Conservation (phyloP, 495 filamentous ascomycete species). For the Parachaetomium inaequale region DNA sequence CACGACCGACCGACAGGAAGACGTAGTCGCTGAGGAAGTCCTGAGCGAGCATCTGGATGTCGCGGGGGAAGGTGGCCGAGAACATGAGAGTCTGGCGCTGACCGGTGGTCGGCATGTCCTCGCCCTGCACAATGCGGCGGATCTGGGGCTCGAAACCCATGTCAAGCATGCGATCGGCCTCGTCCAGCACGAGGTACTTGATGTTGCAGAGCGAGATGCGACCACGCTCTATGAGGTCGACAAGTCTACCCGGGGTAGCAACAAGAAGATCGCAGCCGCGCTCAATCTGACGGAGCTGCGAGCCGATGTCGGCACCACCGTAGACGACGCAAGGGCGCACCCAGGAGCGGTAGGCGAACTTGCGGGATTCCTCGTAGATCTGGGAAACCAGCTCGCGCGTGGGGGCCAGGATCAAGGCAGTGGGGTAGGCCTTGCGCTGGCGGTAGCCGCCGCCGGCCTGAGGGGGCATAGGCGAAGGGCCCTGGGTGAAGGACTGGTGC, state of each 20-base stretch:
- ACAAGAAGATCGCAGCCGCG: constrained; percentile 96
- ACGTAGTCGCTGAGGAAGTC: constrained; percentile 99
- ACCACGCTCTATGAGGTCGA: constrained; percentile 96
- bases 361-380: constrained; percentile 96
- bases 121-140: constrained; percentile 93
- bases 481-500: constrained; percentile 88
- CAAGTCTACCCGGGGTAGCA: constrained; percentile 92
- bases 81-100: constrained; percentile 98
- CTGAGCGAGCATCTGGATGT: constrained; percentile 97
- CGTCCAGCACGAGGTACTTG: constrained; percentile 98
- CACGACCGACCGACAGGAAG: constrained; percentile 97
- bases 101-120: constrained; percentile 88
- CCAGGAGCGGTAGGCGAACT: constrained; percentile 98
- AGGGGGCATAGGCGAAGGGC: constrained; percentile 66
- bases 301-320: constrained; percentile 96
- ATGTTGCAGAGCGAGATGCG: constrained; percentile 95
- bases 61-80: constrained; percentile 96
- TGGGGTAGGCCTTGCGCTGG: constrained; percentile 94
- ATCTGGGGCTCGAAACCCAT: constrained; percentile 99
- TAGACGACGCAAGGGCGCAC: constrained; percentile 97
- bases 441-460: constrained; percentile 67
- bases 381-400: constrained; percentile 98
- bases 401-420: constrained; percentile 89
- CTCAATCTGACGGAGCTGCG: constrained; percentile 95
- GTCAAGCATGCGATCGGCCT: constrained; percentile 99